Evolutionary conservation across 1,139 yeast genomes (phyloP).

Genomic region (Pichia sp.): DNA sequence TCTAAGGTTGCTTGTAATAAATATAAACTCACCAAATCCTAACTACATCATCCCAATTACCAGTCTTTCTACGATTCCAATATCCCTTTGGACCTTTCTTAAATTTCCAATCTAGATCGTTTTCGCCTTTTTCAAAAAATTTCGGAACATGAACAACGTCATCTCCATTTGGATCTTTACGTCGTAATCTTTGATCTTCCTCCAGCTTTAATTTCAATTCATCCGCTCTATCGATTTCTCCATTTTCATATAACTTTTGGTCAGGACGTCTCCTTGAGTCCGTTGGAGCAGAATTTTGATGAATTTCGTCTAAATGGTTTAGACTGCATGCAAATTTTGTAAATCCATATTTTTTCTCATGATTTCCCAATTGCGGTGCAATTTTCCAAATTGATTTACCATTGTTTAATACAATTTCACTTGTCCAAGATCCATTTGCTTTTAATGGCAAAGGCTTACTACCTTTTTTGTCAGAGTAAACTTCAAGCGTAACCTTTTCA

Average conservation of each 20-base stretch:
- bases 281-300: constrained; percentile 63
- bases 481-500: constrained; percentile 62
- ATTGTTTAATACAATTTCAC: constrained; percentile 38
- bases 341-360: constrained; percentile 71
- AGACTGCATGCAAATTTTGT: constrained; percentile 75
- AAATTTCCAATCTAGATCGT: constrained; percentile 50
- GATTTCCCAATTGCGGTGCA: constrained; percentile 55
- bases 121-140: constrained; percentile 51
- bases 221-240: constrained; percentile 68
- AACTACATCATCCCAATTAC: constrained; percentile 52
- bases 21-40: constrained; percentile 43
- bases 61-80: constrained; percentile 66
- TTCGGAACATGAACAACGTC: constrained; percentile 46
- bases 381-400: constrained; percentile 54
- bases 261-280: constrained; percentile 92
- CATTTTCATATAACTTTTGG: constrained; percentile 62
- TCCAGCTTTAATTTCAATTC: constrained; percentile 59
- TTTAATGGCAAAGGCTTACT: constrained; percentile 30
- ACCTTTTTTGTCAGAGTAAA: constrained; percentile 33
- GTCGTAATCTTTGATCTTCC: constrained; percentile 71
- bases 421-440: constrained; percentile 71
- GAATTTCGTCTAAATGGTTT: constrained; percentile 64
- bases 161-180: constrained; percentile 50
- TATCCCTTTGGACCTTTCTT: constrained; percentile 61
- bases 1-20: no score